Base-by-base conservation (phyloP, 2,329 filamentous ascomycete genomes). In the Aureobasidium lini region DNA sequence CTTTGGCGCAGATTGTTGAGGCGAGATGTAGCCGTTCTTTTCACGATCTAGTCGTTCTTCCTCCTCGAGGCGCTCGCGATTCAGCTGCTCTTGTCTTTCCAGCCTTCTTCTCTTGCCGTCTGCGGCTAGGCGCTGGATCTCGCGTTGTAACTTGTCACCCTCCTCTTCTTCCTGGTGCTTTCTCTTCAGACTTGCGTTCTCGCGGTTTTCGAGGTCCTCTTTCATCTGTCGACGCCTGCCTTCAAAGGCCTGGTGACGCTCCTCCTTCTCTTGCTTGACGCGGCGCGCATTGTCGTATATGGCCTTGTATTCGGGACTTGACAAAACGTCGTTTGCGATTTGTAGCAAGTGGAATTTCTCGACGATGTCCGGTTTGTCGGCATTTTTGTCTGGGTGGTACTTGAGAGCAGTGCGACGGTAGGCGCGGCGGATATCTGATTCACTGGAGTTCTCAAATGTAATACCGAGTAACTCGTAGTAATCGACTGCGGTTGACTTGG, bases 331-430 rank as follows among this genome's bases (percentile, higher is more conserved):
- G 70, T 90, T 85, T n/a, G 90, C 92, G 62, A 88, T 88, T 69
- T 91, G 88, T 60, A 95, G 85, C 1, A 88, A 79, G 72, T 96
- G 89, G 78, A 95, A 97, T 68, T 88, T 89, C 59, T 86, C 85
- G 47, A 89, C 81, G 65, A 94, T 90, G 66, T 76, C 75, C 5
- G 76, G 73, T 61, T 77, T 70, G 56, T 83, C 84, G 63, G 86
- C 83, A 59, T 92, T 86, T 76, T 96, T 96, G 80, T 97, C 93
- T 1, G 93, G 93, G 72, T 97, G 93, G 77, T 92, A 90, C 69
- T 90, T 90, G n/a, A 96, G 79, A 3, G 90, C 90, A 32, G 87
- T 86, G 67, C 89, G 89, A 61, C 90, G 84, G 79, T 93, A 96
- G 46, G 90, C 90, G 65, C 88, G 85, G 64, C 89, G 86, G 67